Percentiles rank a stretch among this genome's conserved stretches.
Conservation (phyloP, 129 eudicot genomes). For the Artemisia annua region DNA sequence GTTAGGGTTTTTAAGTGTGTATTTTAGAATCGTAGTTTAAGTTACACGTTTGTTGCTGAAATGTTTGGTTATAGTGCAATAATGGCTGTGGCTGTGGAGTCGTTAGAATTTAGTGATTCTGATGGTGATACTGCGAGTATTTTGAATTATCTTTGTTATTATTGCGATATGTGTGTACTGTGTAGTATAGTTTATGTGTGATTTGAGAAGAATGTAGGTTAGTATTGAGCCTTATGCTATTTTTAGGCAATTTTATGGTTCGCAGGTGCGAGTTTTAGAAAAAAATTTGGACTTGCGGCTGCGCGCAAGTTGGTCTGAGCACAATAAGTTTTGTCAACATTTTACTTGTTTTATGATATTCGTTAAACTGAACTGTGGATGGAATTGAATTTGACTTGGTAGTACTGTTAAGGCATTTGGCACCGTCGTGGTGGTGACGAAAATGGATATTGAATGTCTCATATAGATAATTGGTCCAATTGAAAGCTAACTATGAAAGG, state of each 20-base stretch:
- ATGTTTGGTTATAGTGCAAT: too few relatives aligned
- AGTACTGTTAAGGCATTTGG: neutral
- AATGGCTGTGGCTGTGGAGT: too few relatives aligned
- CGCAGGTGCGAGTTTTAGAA: conserved; percentile 4
- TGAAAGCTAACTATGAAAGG: too few relatives aligned
- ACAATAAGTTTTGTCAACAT: neutral
- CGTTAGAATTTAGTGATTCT: too few relatives aligned
- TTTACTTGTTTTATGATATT: conserved; percentile 7
- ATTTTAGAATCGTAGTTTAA: neutral
- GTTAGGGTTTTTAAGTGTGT: neutral
- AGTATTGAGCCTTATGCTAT: neutral
- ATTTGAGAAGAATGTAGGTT: neutral
- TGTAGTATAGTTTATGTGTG: too few relatives aligned
- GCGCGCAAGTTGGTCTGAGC: neutral
- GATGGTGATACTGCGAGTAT: too few relatives aligned
- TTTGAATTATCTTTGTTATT: too few relatives aligned
- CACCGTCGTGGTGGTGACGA: neutral
- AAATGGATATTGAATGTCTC: too few relatives aligned
- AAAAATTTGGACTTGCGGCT: neutral
- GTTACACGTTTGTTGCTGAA: neutral
- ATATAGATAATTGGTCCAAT: too few relatives aligned
- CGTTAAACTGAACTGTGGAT: neutral
- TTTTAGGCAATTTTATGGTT: neutral
- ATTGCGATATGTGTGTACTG: too few relatives aligned
- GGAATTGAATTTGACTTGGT: neutral